Percentiles rank a stretch among this genome's conserved stretches.
These are phyloP conservation scores for Dentipellis fragilis DNA, from an alignment of 768 basidiomycete species.

Conservation along the genomic window DNA sequence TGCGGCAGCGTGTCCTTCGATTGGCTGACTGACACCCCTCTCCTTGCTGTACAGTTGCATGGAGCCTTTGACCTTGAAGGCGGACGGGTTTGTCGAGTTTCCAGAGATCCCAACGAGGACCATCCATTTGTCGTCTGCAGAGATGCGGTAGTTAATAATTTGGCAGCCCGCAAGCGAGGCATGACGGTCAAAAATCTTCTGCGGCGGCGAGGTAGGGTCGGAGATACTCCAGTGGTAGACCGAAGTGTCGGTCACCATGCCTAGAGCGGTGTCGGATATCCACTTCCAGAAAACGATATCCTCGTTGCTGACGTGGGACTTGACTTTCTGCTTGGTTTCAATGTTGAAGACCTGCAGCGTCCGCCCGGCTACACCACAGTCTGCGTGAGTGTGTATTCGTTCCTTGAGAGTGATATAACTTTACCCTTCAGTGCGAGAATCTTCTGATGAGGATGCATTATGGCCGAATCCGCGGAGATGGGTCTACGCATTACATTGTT, in stretches of 20 bases:
- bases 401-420: not conserved
- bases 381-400: not conserved
- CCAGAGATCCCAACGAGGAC: constrained; percentile 93
- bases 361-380: constrained; percentile 55
- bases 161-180: constrained; percentile 89
- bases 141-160: constrained; percentile 96
- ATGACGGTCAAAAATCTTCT: constrained; percentile 96
- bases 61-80: constrained; percentile 97
- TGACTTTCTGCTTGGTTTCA: constrained; percentile 95
- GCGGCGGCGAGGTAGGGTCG: constrained; percentile 67
- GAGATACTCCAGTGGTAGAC: constrained; percentile 87
- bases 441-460: constrained; percentile 97
- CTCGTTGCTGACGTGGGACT: constrained; percentile 87
- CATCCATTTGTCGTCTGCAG: constrained; percentile 93
- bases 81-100: constrained; percentile 84
- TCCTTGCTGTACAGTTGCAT: constrained; percentile 97
- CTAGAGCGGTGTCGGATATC: constrained; percentile 85
- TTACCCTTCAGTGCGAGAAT: constrained; percentile 89
- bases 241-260: constrained; percentile 88
- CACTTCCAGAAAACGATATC: constrained; percentile 99
- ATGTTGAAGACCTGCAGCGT: constrained; percentile 98
- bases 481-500: constrained; percentile 95
- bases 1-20: constrained; percentile 96
- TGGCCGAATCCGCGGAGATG: constrained; percentile 97
- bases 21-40: constrained; percentile 90